Percentiles rank a stretch among this genome's conserved stretches.
phyloP scores from a whole-genome alignment of 2,329 filamentous ascomycete species.

The Colletotrichum tropicicola region DNA sequence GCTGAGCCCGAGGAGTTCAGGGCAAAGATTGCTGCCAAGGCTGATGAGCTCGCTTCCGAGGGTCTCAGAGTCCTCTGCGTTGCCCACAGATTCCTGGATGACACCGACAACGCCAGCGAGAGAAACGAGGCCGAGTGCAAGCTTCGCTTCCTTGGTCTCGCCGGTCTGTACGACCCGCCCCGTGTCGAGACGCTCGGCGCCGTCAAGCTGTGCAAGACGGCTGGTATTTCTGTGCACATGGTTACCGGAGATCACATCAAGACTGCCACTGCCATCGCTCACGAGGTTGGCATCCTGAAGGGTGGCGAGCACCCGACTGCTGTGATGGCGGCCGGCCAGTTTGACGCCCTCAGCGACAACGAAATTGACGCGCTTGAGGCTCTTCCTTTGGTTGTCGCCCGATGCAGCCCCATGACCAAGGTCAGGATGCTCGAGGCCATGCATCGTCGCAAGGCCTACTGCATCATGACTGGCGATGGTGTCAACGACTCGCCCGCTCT shows the following conservation, averaged over 20 bases:
- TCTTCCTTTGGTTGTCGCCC: constrained; percentile 73
- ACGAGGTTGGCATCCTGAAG: constrained; percentile 69
- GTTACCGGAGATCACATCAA: constrained; percentile 75
- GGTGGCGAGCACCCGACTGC: constrained; percentile 50
- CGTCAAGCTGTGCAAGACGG: constrained; percentile 65
- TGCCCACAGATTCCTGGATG: constrained; percentile 58
- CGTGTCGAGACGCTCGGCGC: constrained; percentile 71
- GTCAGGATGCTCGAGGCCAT: constrained; percentile 81
- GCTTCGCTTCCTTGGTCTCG: constrained; percentile 73
- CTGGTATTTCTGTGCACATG: constrained; percentile 75
- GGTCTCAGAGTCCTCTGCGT: constrained; percentile 76
- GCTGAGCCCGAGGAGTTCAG: constrained; percentile 57
- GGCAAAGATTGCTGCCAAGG: constrained; percentile 54
- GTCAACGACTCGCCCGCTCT: constrained; percentile 80
- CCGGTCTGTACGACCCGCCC: constrained; percentile 78
- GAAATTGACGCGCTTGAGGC: constrained; percentile 69
- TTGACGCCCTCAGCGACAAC: constrained; percentile 68
- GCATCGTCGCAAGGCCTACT: constrained; percentile 73
- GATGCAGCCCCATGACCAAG: constrained; percentile 76
- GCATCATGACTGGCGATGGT: constrained; percentile 79
- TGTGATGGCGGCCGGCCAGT: constrained; percentile 70
- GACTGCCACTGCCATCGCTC: constrained; percentile 72
- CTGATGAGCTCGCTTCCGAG: constrained; percentile 66
- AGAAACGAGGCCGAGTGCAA: constrained; percentile 64
- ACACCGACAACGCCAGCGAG: constrained; percentile 48